phyloP scores from a whole-genome alignment of 768 basidiomycete species.

The Lentinula sp. region DNA sequence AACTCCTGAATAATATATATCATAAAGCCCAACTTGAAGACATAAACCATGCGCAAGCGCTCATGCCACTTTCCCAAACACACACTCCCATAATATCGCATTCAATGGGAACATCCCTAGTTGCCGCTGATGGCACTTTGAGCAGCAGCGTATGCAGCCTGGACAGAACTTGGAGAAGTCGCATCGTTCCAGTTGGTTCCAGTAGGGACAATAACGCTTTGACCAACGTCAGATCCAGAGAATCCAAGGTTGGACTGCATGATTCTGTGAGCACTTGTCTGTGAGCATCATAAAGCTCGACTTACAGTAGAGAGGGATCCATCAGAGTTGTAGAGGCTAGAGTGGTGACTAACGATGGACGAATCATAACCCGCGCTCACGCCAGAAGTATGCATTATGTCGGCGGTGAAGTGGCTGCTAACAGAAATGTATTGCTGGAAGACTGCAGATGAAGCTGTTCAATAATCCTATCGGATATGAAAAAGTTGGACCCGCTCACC shows the following conservation, averaged over 20 bases:
- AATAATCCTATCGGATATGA: neutral
- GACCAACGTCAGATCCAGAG: slow-evolving; percentile 16
- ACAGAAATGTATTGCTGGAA: slow-evolving; percentile 8
- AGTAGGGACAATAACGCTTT: slow-evolving; percentile 16
- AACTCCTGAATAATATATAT: neutral
- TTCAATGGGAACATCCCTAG: too few species aligned
- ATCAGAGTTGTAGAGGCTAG: slow-evolving; percentile 1
- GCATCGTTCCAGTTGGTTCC: slow-evolving; percentile 22
- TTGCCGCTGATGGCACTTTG: neutral
- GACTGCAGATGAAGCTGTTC: neutral
- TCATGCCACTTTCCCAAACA: too few species aligned
- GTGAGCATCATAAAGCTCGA: neutral
- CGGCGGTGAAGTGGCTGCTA: slow-evolving; percentile 5
- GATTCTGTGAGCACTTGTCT: neutral
- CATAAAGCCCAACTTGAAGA: neutral
- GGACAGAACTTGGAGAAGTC: slow-evolving; percentile 10
- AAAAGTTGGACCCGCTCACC: neutral
- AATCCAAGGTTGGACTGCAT: slow-evolving; percentile 13
- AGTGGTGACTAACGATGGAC: neutral
- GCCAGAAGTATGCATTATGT: slow-evolving; percentile 7
- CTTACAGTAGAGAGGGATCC: slow-evolving; percentile 3
- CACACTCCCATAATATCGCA: too few species aligned
- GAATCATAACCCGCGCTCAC: slow-evolving; percentile 7
- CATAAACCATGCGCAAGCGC: too few species aligned
- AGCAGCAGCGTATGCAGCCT: slow-evolving; percentile 6